Conservation (phyloP, 2,329 filamentous ascomycete genomes). For the Pyrenophora teres region DNA sequence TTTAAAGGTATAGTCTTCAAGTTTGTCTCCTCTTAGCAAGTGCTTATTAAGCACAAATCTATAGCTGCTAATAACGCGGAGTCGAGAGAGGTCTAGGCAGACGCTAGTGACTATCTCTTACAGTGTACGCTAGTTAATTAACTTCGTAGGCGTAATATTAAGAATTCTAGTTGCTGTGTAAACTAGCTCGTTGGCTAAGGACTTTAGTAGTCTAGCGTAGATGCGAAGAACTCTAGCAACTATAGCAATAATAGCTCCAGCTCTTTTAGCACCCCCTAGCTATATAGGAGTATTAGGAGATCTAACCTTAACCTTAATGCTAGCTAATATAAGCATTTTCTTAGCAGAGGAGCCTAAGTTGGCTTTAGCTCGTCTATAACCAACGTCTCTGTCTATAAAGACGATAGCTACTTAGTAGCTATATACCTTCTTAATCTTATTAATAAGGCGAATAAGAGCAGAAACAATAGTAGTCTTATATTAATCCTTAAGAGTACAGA, state of each 20-base stretch:
- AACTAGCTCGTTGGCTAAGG: conserved; percentile 8
- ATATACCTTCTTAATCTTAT: conserved; percentile 1
- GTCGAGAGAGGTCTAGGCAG: background rate
- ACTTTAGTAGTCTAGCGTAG: conserved; percentile 9
- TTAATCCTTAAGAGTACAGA: background rate
- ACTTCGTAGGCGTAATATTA: conserved; percentile 13
- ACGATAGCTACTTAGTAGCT: conserved; percentile 1
- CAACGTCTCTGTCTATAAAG: conserved; percentile 1
- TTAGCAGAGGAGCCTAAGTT: conserved; percentile 1
- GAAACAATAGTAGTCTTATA: conserved; percentile 1
- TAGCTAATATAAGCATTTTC: background rate
- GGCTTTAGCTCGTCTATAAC: background rate
- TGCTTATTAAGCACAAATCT: conserved; percentile 2
- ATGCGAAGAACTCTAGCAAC: background rate
- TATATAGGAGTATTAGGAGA: background rate
- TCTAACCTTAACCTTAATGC: conserved; percentile 3
- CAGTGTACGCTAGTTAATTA: conserved; percentile 1
- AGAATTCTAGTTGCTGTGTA: conserved; percentile 12
- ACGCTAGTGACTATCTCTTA: conserved; percentile 1
- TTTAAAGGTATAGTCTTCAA: conserved; percentile 10
- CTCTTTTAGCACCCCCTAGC: conserved; percentile 4
- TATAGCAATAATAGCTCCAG: conserved; percentile 3
- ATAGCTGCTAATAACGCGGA: conserved; percentile 1
- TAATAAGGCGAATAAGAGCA: background rate
- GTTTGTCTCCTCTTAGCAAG: conserved; percentile 4